A percentile compares a stretch with the other conserved stretches of the same genome.
These are phyloP conservation scores for Heliophila coronopifolia DNA, from an alignment of 441 rosid species.

Conservation along the genomic window DNA sequence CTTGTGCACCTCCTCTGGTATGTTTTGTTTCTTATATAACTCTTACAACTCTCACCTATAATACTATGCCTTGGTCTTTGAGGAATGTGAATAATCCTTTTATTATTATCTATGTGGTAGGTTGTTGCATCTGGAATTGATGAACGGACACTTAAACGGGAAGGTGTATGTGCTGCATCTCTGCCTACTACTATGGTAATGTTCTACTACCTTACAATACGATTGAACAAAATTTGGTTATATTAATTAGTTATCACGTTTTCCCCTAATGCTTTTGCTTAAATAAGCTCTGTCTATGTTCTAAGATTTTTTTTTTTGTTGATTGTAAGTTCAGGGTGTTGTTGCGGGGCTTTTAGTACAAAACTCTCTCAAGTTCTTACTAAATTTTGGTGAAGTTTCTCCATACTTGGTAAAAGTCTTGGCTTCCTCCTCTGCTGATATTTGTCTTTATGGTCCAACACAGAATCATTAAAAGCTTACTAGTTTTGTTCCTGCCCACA, in stretches of 20 bases:
- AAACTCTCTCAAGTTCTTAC: slow-evolving; percentile 75
- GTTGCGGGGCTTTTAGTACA: slow-evolving; percentile 95
- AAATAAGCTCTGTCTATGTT: background rate
- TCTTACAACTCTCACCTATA: background rate
- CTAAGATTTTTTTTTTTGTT: slow-evolving; percentile 1
- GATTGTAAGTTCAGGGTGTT: slow-evolving; percentile 65
- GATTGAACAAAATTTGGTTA: slow-evolving; percentile 1
- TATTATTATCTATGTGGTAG: slow-evolving; percentile 32
- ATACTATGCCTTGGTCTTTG: background rate
- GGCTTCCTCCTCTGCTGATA: background rate
- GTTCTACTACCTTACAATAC: background rate
- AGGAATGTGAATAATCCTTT: background rate
- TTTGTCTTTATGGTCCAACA: background rate
- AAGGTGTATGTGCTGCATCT: slow-evolving; percentile 97
- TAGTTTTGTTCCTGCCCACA: slow-evolving; percentile 30
- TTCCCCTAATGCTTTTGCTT: background rate
- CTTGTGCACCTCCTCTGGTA: slow-evolving; percentile 96
- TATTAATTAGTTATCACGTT: background rate
- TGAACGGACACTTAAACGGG: slow-evolving; percentile 87
- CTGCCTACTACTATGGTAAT: slow-evolving; percentile 86
- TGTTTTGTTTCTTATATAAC: slow-evolving; percentile 13
- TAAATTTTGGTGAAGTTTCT: slow-evolving; percentile 81
- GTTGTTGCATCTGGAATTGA: slow-evolving; percentile 96
- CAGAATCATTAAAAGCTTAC: background rate
- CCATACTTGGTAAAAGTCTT: slow-evolving; percentile 64